phyloP scores from a whole-genome alignment of 768 basidiomycete species.

The Lenzites betulinus region DNA sequence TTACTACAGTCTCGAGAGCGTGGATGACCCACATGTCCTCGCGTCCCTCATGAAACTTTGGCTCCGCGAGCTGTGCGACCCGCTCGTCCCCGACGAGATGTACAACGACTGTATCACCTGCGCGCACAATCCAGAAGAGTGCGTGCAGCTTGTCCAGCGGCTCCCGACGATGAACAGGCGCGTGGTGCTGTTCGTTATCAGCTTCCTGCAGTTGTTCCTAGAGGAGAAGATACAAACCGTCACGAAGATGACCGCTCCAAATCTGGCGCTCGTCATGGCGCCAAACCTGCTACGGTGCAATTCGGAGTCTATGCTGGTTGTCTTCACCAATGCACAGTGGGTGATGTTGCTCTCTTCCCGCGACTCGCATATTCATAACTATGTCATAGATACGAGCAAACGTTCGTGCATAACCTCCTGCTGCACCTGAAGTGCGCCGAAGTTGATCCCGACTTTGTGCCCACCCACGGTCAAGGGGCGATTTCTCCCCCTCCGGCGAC shows the following conservation, averaged over 20 bases:
- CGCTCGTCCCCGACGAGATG: conserved; percentile 87
- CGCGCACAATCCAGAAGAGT: conserved; percentile 65
- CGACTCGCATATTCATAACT: background rate
- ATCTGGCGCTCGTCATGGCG: conserved; percentile 89
- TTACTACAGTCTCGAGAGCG: conserved; percentile 85
- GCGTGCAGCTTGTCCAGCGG: conserved; percentile 71
- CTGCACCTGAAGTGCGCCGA: conserved; percentile 75
- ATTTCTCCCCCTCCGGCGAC: conserved; percentile 40
- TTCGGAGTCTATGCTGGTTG: conserved; percentile 85
- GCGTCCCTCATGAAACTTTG: conserved; percentile 91
- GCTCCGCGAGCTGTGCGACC: conserved; percentile 89
- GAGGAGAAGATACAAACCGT: conserved; percentile 68
- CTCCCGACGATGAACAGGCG: conserved; percentile 86
- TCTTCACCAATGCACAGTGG: conserved; percentile 90
- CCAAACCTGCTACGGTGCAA: conserved; percentile 87
- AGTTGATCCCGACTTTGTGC: conserved; percentile 77
- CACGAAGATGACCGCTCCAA: conserved; percentile 91
- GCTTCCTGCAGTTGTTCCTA: conserved; percentile 88
- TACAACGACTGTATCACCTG: conserved; percentile 87
- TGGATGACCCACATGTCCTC: conserved; percentile 89
- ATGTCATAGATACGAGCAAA: conserved; percentile 72
- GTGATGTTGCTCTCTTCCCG: conserved; percentile 31
- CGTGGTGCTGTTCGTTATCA: conserved; percentile 85
- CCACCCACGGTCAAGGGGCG: conserved; percentile 80
- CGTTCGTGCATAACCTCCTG: conserved; percentile 84